Percentiles rank a stretch among this genome's conserved stretches.
Conservation (phyloP, 2,329 filamentous ascomycete species). For the Trichoderma guizhouense region DNA sequence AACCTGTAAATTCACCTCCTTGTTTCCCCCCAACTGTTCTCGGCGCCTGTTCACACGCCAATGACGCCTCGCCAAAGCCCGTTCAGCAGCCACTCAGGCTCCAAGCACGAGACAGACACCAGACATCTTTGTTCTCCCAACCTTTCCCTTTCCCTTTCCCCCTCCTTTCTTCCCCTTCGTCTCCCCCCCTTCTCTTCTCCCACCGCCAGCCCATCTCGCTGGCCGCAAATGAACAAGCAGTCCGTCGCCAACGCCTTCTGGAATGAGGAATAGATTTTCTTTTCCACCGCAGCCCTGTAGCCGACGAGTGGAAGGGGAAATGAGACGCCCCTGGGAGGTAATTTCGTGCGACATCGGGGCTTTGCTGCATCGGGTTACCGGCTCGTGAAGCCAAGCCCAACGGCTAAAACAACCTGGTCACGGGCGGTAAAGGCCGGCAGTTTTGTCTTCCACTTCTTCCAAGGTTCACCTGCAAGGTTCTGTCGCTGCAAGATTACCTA, state of each 20-base stretch:
- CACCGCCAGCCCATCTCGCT: constrained; percentile 2
- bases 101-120: not conserved
- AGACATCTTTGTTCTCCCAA: not conserved
- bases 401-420: not conserved
- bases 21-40: not conserved
- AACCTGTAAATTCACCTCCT: not conserved
- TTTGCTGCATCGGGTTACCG: constrained; percentile 7
- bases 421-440: constrained; percentile 5
- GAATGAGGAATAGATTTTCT: not conserved
- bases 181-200: not conserved
- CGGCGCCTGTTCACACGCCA: not conserved
- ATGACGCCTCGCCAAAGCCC: not conserved
- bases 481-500: not conserved
- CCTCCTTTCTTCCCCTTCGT: not conserved
- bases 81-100: not conserved
- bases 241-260: constrained; percentile 7
- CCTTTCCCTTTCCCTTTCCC: not conserved
- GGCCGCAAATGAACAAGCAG: not conserved
- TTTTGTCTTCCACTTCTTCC: not conserved
- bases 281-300: not conserved
- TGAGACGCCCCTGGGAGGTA: constrained; percentile 9
- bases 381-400: constrained; percentile 8
- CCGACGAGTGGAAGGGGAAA: not conserved
- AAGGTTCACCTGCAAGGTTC: not conserved
- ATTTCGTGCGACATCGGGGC: constrained; percentile 10